Percentiles rank a stretch among this genome's conserved stretches.
Evolutionary conservation across 305 asterid genomes (phyloP).

Genomic region (Ajuga reptans): DNA sequence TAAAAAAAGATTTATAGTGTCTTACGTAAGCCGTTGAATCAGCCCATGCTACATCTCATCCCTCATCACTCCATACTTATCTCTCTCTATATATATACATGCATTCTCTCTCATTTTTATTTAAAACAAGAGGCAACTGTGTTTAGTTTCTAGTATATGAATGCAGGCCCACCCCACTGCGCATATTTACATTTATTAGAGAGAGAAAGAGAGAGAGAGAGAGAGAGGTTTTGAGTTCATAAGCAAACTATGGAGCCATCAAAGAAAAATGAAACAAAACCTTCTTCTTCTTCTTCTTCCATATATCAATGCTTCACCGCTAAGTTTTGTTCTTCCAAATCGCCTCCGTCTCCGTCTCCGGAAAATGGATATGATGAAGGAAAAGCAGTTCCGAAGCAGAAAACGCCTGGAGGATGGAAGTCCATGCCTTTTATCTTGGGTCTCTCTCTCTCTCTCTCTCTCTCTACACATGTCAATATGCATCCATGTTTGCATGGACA

Average conservation of each 20-base stretch:
- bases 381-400: conserved; percentile 15
- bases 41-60: background rate
- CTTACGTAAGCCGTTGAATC: conserved; percentile 9
- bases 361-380: conserved; percentile 29
- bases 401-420: conserved; percentile 67
- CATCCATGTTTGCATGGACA: background rate
- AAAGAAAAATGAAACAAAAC: conserved; percentile 9
- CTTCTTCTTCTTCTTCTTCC: conserved; percentile 14
- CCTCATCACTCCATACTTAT: no score
- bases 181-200: background rate
- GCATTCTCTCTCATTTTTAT: background rate
- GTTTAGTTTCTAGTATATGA: background rate
- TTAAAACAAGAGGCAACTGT: background rate
- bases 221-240: background rate
- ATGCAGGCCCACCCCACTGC: background rate
- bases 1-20: background rate
- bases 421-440: conserved; percentile 68
- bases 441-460: conserved; percentile 19
- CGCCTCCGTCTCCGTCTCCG: conserved; percentile 24
- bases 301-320: conserved; percentile 28
- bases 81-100: background rate
- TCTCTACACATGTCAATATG: background rate
- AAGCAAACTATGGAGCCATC: conserved; percentile 18
- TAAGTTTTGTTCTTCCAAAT: conserved; percentile 18
- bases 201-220: background rate